Base-by-base conservation (phyloP, 2,329 filamentous ascomycete genomes). In the Aulographum hederae region DNA sequence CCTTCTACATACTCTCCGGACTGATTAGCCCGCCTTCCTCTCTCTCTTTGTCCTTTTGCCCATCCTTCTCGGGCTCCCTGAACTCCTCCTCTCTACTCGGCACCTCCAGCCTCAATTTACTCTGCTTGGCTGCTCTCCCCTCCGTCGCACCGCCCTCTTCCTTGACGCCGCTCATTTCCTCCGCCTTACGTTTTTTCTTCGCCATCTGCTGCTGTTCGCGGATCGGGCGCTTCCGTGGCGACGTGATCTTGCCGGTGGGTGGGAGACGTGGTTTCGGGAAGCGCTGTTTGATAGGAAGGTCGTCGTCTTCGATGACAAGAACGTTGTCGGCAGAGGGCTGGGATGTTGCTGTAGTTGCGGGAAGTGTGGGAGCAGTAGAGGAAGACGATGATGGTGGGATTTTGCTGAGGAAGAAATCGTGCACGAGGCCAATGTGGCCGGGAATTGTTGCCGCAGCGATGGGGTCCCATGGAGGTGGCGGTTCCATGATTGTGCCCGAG, bases 341-440 rank as follows among this genome's bases (percentile, higher is more conserved):
- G n/a, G n/a, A n/a, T n/a, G n/a, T n/a, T n/a, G n/a, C n/a, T n/a
- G n/a, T n/a, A n/a, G n/a, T n/a, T 34, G 80, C 77, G 45, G 82
- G 79, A 35, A 98, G 61, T n/a, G n/a, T n/a, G n/a, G n/a, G n/a
- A n/a, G n/a, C n/a, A n/a, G n/a, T n/a, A n/a, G n/a, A n/a, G n/a
- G n/a, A n/a, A n/a, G n/a, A n/a, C n/a, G n/a, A n/a, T n/a, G n/a
- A n/a, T n/a, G n/a, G n/a, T n/a, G n/a, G n/a, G n/a, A n/a, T n/a
- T n/a, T n/a, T n/a, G n/a, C n/a, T n/a, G n/a, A 82, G 71, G 61
- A 95, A 93, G 66, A 91, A 98, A 45, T 81, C 78, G 53, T 80
- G 80, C 35, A 92, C 73, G 34, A 98, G 66, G 3, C 84, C 85
- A 41, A 95, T 82, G 47, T 95, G 76, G 28, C 69, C 65, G 32